Percentiles rank a stretch among this genome's conserved stretches.
phyloP scores from a whole-genome alignment of 768 basidiomycete genomes.

The Dioszegia aurantiaca region DNA sequence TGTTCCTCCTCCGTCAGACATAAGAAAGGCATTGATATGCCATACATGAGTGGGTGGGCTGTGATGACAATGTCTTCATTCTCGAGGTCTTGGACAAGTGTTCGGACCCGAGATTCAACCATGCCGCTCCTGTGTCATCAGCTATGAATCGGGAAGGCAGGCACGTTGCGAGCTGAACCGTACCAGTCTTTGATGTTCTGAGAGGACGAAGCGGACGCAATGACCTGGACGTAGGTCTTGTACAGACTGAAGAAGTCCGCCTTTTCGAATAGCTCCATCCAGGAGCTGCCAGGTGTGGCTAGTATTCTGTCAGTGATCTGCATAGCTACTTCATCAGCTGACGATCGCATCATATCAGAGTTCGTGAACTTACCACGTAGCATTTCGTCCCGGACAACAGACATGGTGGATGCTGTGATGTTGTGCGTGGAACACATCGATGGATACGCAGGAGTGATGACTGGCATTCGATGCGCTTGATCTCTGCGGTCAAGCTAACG shows the following conservation, averaged over 20 bases:
- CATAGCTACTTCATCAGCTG: constrained; percentile 61
- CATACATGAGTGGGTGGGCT: constrained; percentile 93
- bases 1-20: constrained; percentile 86
- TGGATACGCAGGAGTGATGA: constrained; percentile 98
- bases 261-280: constrained; percentile 91
- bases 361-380: constrained; percentile 65
- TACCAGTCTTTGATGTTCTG: constrained; percentile 94
- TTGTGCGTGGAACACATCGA: constrained; percentile 99
- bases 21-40: constrained; percentile 81
- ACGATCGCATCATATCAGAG: background rate
- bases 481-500: constrained; percentile 41
- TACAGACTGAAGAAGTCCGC: constrained; percentile 98
- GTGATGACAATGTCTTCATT: constrained; percentile 85
- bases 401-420: constrained; percentile 89
- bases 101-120: constrained; percentile 94
- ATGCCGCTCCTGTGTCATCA: constrained; percentile 70
- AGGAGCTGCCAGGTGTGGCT: constrained; percentile 66
- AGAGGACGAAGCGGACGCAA: constrained; percentile 77
- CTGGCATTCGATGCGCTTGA: constrained; percentile 91
- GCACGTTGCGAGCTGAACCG: constrained; percentile 46
- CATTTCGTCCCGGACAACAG: constrained; percentile 94
- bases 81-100: constrained; percentile 96
- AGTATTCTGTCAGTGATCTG: constrained; percentile 92
- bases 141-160: background rate
- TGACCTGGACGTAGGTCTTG: constrained; percentile 91